Evolutionary conservation across 805 yeast genomes (phyloP), one percentile per base, ranked within the genome.

Genomic region (Sugiyamaella smithiae): DNA sequence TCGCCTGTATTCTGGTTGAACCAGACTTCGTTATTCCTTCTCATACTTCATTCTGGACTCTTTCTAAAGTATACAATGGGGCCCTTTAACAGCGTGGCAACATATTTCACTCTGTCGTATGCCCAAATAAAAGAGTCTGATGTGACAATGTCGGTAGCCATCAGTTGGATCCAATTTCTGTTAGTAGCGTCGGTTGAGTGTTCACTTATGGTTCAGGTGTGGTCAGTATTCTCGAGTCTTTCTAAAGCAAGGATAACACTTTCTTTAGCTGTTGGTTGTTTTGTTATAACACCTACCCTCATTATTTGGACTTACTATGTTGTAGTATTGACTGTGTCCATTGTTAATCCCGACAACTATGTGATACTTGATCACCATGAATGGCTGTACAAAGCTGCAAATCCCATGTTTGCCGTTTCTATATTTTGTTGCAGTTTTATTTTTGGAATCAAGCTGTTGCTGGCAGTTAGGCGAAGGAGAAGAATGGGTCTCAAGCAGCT

Each of bases 401-500:
- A 62, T 55, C 79, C 86, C 41, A 61, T 87, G 43, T 84, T 89
- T 57, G 80, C 90, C 0, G 76, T 77, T 0, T 82, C 95, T 0
- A 75, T 89, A 23, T 75, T 79, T 52, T 62, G 84, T 26, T 80
- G 81, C 70, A 78, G 88, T 28, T 53, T 78, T 1, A 67, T 87
- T 26, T 71, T 91, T 31, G 64, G 81, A 4, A 58, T 69, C n/a
- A 93, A 91, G 64, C 72, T 93, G 44, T 62, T 73, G 22, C 47
- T 77, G 40, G 96, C 96, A 0, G 76, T 88, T 22, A 74, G 81
- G 49, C 76, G 88, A 4, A 77, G 99, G 65, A 74, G 88, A 46
- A 77, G 70, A 53, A 64, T 90, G 43, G 99, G 99, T 0, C 70
- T 88, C 51, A 80, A 75, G 60, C 96, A 88, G 62, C 88, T 90